Evolutionary conservation across 306 rosid genomes (phyloP), one percentile per base, ranked within the genome.

Genomic region (Pterocarpus macrocarpus): DNA sequence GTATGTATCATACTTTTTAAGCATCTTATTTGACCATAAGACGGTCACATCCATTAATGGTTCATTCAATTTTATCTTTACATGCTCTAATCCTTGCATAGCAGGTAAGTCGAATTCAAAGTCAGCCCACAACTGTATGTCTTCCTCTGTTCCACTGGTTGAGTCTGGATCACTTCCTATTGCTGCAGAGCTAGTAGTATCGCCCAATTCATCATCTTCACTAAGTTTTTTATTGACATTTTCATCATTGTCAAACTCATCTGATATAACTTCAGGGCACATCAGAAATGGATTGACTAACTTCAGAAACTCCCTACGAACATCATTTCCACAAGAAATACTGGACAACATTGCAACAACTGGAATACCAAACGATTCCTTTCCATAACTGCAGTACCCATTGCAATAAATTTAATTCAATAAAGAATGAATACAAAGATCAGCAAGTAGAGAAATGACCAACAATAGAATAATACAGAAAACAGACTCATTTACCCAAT

Each of bases 1-100:
- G 59, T 41, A 22, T 6, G 80, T 87, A 80, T 92, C 87, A 49
- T 91, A 91, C 76, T 71, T 86, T 58, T 85, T 64, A 59, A 84
- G 79, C 94, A 92, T 91, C 66, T 78, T 82, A 75, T 89, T 86
- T 0, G 96, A 75, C 97, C 97, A 92, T 59, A 76, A 52, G 74
- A 91, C 97, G 74, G 10, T 11, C 73, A 94, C 82, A 41, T 85
- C 86, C 86, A 76, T 62, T 56, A 87, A 67, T 16, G 84, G 87
- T 72, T 90, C 78, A 49, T 87, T 64, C 88, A 72, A 62, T 76
- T 83, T 80, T 72, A 89, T 82, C 90, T 85, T 77, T 69, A 36
- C 66, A 30, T 34, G 49, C 62, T 35, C 79, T 5, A 12, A 13
- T 68, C 76, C 83, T 43, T 4, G 66, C 47, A 2, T 75, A 32